phyloP scores from a whole-genome alignment of 371 early-diverging fungal species.

The Mortierella sp. region DNA sequence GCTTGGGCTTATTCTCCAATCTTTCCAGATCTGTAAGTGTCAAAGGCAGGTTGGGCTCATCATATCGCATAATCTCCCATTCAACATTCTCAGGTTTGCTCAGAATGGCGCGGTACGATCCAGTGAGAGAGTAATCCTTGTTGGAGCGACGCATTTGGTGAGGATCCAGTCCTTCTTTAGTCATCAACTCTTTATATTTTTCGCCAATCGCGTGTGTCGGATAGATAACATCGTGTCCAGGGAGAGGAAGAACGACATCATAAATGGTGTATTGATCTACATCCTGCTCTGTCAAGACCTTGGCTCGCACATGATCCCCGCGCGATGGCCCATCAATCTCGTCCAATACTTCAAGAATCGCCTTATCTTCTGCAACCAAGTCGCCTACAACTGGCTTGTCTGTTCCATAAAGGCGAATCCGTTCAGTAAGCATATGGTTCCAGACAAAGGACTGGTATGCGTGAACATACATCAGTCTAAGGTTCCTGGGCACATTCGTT shows the following conservation, averaged over 20 bases:
- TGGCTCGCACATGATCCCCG: conserved; percentile 33
- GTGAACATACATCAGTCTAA: conserved; percentile 95
- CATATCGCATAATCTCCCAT: conserved; percentile 71
- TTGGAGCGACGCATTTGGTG: conserved; percentile 53
- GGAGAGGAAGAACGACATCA: conserved; percentile 94
- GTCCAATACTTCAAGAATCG: conserved; percentile 22
- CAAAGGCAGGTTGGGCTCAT: conserved; percentile 72
- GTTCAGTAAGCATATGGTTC: conserved; percentile 90
- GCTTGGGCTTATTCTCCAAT: conserved; percentile 33
- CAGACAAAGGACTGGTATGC: conserved; percentile 98
- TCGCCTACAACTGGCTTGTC: conserved; percentile 86
- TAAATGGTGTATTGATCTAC: conserved; percentile 76
- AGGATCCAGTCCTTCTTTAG: conserved; percentile 74
- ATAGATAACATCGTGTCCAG: conserved; percentile 83
- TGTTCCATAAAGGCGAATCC: conserved; percentile 79
- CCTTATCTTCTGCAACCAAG: conserved; percentile 70
- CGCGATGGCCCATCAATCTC: conserved; percentile 27
- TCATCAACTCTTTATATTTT: conserved; percentile 79
- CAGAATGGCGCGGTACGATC: conserved; percentile 84
- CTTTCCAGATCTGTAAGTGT: conserved; percentile 80
- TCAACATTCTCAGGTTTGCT: conserved; percentile 62
- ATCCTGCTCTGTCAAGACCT: conserved; percentile 77
- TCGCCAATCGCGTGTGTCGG: conserved; percentile 82
- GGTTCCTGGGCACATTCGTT: conserved; percentile 84
- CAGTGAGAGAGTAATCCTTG: conserved; percentile 74